Evolutionary conservation across 139 green algal species (phyloP).

Genomic region (Ettlia oleoabundans): DNA sequence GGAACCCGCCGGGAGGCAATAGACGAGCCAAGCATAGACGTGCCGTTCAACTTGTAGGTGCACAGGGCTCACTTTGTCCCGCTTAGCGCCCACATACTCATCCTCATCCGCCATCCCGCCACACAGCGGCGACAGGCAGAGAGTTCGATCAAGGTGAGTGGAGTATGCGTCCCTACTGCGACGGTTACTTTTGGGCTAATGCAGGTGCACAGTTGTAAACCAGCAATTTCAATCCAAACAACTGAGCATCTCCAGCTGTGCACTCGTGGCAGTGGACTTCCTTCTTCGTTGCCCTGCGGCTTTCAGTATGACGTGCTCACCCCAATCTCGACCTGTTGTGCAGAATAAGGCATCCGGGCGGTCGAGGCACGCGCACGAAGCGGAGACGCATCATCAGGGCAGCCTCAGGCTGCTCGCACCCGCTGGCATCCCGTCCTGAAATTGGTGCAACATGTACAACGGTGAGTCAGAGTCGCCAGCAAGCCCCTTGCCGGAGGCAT

Average conservation of each 20-base stretch:
- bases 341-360: too few species aligned
- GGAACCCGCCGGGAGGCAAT: neutral
- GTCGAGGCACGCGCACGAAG: neutral
- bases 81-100: constrained; percentile 28
- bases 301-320: too few species aligned
- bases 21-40: too few species aligned
- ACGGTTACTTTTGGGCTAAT: too few species aligned
- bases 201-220: neutral
- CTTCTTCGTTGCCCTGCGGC: too few species aligned
- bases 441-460: constrained; percentile 80
- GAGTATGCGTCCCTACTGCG: too few species aligned
- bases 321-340: too few species aligned
- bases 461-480: constrained; percentile 37
- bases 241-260: too few species aligned
- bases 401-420: neutral
- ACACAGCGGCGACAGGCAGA: neutral
- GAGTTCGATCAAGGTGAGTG: neutral
- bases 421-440: neutral
- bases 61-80: too few species aligned
- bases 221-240: neutral
- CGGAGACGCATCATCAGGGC: neutral
- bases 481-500: too few species aligned
- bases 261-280: too few species aligned
- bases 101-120: constrained; percentile 16
- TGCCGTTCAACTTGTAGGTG: too few species aligned